These are phyloP conservation scores for Arachnopeziza araneosa DNA, from an alignment of 2,329 filamentous ascomycete genomes.

Conservation along the genomic window DNA sequence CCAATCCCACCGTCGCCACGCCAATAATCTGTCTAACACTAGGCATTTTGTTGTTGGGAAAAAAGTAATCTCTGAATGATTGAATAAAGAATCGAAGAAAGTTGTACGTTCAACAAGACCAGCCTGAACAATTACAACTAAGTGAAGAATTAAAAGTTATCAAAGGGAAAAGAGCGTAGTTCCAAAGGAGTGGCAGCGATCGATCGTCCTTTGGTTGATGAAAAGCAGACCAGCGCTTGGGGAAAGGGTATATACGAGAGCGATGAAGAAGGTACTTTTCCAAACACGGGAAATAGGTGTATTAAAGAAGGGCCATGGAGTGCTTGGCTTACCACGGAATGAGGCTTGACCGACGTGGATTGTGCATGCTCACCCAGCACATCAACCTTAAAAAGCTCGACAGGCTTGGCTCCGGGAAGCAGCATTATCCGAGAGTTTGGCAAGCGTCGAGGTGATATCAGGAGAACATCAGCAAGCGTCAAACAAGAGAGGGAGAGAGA, in stretches of 20 bases:
- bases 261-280: conserved; percentile 10
- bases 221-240: conserved; percentile 32
- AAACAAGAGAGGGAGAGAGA: not conserved
- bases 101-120: conserved; percentile 25
- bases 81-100: not conserved
- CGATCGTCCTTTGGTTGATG: conserved; percentile 15
- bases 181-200: conserved; percentile 25
- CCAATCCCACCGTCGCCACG: conserved; percentile 23
- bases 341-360: conserved; percentile 20
- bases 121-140: conserved; percentile 27
- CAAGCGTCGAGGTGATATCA: not conserved
- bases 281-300: conserved; percentile 15
- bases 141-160: conserved; percentile 16
- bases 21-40: conserved; percentile 27
- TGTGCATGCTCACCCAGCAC: not conserved
- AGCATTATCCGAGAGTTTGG: conserved; percentile 18
- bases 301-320: conserved; percentile 14
- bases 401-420: conserved; percentile 17
- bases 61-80: conserved; percentile 1
- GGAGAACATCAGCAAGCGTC: not conserved
- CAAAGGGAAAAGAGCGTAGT: conserved; percentile 10
- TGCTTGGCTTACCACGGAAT: conserved; percentile 19
- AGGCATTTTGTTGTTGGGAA: conserved; percentile 22
- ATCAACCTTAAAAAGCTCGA: conserved; percentile 14
- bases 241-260: conserved; percentile 17